Percentiles rank a stretch among this genome's conserved stretches.
Conservation (phyloP, 371 early-diverging fungal species). For the Umbelopsis sp. region DNA sequence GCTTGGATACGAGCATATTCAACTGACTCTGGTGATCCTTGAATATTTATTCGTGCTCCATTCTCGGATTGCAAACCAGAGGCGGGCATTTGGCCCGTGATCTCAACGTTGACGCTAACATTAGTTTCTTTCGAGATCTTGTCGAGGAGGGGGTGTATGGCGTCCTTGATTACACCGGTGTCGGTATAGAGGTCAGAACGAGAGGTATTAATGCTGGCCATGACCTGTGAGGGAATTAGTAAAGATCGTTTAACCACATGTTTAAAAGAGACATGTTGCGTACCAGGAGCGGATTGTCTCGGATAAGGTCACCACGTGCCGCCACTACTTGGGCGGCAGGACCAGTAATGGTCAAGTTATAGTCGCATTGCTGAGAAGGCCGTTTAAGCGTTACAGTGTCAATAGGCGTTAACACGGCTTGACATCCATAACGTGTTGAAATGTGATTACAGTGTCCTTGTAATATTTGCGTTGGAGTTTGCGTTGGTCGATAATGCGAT, state of each 20-base stretch:
- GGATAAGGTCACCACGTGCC: conserved; percentile 47
- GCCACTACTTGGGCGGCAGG: conserved; percentile 42
- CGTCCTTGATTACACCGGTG: conserved; percentile 22
- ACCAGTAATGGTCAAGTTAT: conserved; percentile 48
- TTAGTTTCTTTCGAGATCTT: conserved; percentile 46
- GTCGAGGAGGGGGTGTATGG: conserved; percentile 30
- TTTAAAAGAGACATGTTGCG: background rate
- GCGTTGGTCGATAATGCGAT: conserved; percentile 11
- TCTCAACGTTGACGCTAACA: conserved; percentile 29
- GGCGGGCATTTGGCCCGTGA: conserved; percentile 31
- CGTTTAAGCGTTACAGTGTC: conserved; percentile 4
- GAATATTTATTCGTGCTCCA: conserved; percentile 39
- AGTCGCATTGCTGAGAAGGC: conserved; percentile 22
- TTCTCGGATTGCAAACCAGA: conserved; percentile 45
- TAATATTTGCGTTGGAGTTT: conserved; percentile 7
- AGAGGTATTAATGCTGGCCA: conserved; percentile 43
- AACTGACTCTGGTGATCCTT: conserved; percentile 46
- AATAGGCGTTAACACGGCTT: background rate
- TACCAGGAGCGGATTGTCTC: conserved; percentile 50
- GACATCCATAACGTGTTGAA: conserved; percentile 15
- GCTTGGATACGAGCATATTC: conserved; percentile 45
- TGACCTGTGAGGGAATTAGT: conserved; percentile 30
- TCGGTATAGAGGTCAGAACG: conserved; percentile 37
- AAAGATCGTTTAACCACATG: background rate
- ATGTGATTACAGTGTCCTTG: conserved; percentile 7